A percentile compares a stretch with the other conserved stretches of the same genome.
Conservation (phyloP, 1,284 basidiomycete genomes). For the Ceratobasidium theobromae region DNA sequence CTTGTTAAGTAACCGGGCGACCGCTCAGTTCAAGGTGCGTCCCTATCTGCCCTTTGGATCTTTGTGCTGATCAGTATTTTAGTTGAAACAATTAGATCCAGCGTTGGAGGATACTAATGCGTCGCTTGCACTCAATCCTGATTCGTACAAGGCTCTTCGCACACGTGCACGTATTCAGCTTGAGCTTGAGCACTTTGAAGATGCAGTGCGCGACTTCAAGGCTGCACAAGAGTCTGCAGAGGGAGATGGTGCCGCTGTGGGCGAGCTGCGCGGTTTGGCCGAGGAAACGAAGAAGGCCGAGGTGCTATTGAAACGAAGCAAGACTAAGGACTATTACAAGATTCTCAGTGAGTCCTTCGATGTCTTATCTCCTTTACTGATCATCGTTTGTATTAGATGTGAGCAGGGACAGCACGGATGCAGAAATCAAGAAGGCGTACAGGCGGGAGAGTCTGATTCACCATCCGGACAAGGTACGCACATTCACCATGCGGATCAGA, state of each 20-base stretch:
- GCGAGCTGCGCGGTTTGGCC: constrained; percentile 63
- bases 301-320: constrained; percentile 73
- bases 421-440: constrained; percentile 80
- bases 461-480: constrained; percentile 76
- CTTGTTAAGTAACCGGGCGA: constrained; percentile 81
- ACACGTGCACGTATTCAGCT: constrained; percentile 80
- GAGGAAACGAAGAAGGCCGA: constrained; percentile 76
- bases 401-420: constrained; percentile 58
- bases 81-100: constrained; percentile 66
- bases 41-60: not conserved
- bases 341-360: constrained; percentile 34
- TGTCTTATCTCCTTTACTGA: constrained; percentile 47
- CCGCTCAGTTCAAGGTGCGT: constrained; percentile 70
- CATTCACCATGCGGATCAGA: not conserved
- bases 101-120: constrained; percentile 71
- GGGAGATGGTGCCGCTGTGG: constrained; percentile 57
- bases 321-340: constrained; percentile 81
- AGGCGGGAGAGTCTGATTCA: constrained; percentile 74
- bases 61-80: constrained; percentile 33
- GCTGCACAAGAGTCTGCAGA: constrained; percentile 67
- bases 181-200: constrained; percentile 73
- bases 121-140: constrained; percentile 63
- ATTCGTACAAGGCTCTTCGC: constrained; percentile 81
- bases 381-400: constrained; percentile 44
- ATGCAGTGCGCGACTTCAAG: constrained; percentile 74